These are phyloP conservation scores for Geranomyces michiganensis DNA, from an alignment of 192 early-diverging fungal genomes.

Conservation along the genomic window DNA sequence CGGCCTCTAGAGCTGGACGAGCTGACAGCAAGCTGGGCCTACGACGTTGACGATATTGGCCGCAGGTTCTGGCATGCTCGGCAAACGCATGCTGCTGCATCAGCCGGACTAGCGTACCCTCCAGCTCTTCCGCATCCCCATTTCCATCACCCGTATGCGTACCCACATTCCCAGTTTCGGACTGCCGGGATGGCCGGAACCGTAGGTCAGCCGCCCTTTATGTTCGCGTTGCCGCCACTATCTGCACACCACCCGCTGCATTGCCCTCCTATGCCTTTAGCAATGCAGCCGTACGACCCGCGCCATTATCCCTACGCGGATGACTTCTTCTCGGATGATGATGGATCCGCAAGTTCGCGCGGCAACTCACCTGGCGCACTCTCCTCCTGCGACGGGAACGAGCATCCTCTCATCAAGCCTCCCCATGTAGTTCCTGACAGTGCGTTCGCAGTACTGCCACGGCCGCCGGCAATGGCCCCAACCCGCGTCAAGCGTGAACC, in stretches of 20 bases:
- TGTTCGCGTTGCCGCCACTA: background rate
- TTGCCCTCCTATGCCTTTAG: background rate
- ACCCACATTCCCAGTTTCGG: background rate
- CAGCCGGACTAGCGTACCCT: background rate
- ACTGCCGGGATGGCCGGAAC: background rate
- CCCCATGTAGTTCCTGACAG: too few relatives aligned
- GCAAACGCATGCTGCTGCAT: background rate
- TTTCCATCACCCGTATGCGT: background rate
- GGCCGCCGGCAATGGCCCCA: background rate
- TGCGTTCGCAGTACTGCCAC: background rate
- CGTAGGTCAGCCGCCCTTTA: background rate
- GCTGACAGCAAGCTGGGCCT: background rate
- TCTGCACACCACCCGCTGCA: conserved; percentile 1
- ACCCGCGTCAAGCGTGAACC: too few relatives aligned
- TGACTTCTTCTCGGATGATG: too few relatives aligned
- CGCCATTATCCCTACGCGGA: too few relatives aligned
- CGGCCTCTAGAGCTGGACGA: background rate
- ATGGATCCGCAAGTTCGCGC: too few relatives aligned
- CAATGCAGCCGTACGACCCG: too few relatives aligned
- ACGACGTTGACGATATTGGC: background rate
- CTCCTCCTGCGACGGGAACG: too few relatives aligned
- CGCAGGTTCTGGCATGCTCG: conserved; percentile 1
- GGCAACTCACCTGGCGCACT: too few relatives aligned
- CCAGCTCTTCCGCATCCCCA: background rate
- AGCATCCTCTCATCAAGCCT: too few relatives aligned